Conservation (phyloP, 345 rosid genomes). For the Aurinia saxatilis region DNA sequence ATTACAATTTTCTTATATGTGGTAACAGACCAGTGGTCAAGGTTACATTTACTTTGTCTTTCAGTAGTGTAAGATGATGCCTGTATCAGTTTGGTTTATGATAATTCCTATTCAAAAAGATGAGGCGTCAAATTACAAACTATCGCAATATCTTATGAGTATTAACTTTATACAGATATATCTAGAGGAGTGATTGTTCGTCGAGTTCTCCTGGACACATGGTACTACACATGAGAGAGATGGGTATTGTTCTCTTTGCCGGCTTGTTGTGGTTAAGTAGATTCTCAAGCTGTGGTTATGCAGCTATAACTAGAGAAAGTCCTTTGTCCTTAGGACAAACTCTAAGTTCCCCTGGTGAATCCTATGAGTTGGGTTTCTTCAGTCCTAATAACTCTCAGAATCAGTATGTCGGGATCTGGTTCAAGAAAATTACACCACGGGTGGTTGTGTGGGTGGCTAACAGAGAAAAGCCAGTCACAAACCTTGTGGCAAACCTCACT, state of each 20-base stretch:
- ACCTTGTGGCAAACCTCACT: conserved; percentile 5
- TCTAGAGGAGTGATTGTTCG: no score
- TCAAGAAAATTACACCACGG: neutral
- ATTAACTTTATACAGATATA: no score
- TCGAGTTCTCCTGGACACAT: neutral
- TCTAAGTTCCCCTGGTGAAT: conserved; percentile 8
- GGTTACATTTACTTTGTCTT: neutral
- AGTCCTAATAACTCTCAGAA: neutral
- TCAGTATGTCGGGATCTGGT: conserved; percentile 14
- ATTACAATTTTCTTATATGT: no score
- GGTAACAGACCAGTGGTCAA: neutral
- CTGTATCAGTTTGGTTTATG: no score
- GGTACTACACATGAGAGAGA: neutral
- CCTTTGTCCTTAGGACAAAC: neutral
- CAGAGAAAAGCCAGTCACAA: conserved; percentile 13
- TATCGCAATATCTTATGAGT: no score
- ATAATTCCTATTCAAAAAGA: no score
- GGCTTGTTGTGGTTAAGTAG: neutral
- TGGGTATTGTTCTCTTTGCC: neutral
- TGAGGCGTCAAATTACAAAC: no score
- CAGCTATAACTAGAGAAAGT: neutral
- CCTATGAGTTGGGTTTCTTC: conserved; percentile 27
- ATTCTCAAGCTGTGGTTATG: neutral
- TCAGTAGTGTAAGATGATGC: no score
- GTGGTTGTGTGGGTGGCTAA: conserved; percentile 35